These are phyloP conservation scores for Ceratocystis colombiana DNA, from an alignment of 2,329 filamentous ascomycete genomes.

Conservation along the genomic window DNA sequence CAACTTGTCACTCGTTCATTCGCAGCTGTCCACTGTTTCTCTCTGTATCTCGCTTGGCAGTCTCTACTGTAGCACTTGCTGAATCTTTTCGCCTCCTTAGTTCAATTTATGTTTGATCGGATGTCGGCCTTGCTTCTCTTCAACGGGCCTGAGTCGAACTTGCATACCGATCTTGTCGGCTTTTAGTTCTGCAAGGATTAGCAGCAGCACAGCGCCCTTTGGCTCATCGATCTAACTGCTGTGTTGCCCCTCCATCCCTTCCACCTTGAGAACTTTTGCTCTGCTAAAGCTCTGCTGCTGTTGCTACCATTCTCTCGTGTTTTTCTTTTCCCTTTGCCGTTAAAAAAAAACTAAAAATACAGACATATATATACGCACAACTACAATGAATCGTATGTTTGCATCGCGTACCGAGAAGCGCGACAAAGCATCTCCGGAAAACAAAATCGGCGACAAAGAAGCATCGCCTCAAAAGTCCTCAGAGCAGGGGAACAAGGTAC, in stretches of 20 bases:
- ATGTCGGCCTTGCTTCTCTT: slow-evolving; percentile 7
- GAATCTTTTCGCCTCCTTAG: background rate
- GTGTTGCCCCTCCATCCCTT: slow-evolving; percentile 7
- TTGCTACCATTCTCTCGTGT: no score
- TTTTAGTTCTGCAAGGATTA: slow-evolving; percentile 8
- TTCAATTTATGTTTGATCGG: background rate
- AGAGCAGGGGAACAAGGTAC: slow-evolving; percentile 19
- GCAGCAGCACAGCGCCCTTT: background rate
- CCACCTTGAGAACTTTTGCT: background rate
- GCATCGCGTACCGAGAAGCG: slow-evolving; percentile 20
- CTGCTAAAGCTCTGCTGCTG: background rate
- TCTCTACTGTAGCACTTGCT: background rate
- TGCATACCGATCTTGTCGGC: slow-evolving; percentile 8
- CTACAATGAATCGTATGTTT: slow-evolving; percentile 21
- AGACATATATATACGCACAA: background rate
- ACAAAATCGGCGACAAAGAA: slow-evolving; percentile 11
- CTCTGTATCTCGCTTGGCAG: background rate
- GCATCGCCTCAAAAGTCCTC: slow-evolving; percentile 3
- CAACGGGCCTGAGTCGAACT: background rate
- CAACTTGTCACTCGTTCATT: background rate
- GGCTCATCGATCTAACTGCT: background rate
- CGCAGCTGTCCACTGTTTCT: background rate
- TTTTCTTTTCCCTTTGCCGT: background rate
- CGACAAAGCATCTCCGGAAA: slow-evolving; percentile 9
- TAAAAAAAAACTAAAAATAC: background rate